A percentile compares a stretch with the other conserved stretches of the same genome.
Conservation (phyloP, 345 rosid genomes). For the Balakata baccata region DNA sequence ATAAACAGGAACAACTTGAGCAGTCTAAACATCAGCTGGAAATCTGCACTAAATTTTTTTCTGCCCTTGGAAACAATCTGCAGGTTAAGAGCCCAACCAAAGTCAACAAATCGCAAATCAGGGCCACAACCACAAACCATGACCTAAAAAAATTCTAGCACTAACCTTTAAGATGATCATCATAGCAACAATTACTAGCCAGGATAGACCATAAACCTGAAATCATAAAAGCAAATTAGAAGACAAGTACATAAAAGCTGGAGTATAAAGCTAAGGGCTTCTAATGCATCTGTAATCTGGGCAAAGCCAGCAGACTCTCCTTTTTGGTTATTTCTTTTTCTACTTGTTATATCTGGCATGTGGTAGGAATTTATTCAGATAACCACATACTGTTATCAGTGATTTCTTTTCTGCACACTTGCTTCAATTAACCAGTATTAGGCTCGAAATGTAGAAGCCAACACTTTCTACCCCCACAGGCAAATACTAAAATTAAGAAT, state of each 20-base stretch:
- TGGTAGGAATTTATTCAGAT: neutral
- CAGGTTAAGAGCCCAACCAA: conserved; percentile 10
- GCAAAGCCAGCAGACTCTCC: neutral
- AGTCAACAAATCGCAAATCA: neutral
- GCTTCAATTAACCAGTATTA: neutral
- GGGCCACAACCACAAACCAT: neutral
- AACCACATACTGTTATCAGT: neutral
- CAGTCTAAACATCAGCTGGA: conserved; percentile 93
- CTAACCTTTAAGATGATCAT: conserved; percentile 76
- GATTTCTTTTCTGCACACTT: neutral
- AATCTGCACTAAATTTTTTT: conserved; percentile 93
- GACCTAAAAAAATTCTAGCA: conserved; percentile 4
- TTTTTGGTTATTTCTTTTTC: neutral
- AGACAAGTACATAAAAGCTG: neutral
- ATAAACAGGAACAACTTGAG: conserved; percentile 69
- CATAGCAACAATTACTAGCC: conserved; percentile 81
- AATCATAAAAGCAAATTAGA: conserved; percentile 21
- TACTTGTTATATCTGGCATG: neutral
- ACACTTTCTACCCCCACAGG: neutral
- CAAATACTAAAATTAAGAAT: neutral
- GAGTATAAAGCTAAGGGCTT: neutral
- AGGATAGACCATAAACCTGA: conserved; percentile 82
- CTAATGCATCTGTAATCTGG: neutral
- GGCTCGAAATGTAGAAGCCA: neutral
- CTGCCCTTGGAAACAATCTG: conserved; percentile 94